Conservation (phyloP, 495 filamentous ascomycete species). For the Cercophora sp. region DNA sequence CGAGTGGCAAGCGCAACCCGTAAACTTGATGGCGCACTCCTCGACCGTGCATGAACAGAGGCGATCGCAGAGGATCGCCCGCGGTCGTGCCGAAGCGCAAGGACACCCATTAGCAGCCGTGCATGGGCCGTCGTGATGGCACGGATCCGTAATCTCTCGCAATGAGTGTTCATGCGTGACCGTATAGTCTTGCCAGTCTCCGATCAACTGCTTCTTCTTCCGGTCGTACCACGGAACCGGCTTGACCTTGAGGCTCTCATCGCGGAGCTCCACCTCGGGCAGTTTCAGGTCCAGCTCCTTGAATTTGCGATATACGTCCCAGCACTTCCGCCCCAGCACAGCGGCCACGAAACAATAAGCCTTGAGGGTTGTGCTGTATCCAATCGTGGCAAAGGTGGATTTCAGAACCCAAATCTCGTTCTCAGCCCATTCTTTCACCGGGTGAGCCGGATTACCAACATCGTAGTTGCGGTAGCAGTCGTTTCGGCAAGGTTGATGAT, state of each 20-base stretch:
- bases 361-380: constrained; percentile 28
- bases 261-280: constrained; percentile 20
- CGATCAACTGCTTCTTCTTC: constrained; percentile 41
- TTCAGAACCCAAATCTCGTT: constrained; percentile 37
- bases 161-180: constrained; percentile 41
- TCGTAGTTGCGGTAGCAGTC: constrained; percentile 38
- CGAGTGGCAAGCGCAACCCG: constrained; percentile 59
- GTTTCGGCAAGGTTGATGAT: constrained; percentile 33
- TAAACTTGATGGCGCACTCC: constrained; percentile 59
- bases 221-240: constrained; percentile 45
- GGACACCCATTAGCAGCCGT: constrained; percentile 44
- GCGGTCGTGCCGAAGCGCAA: constrained; percentile 44
- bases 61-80: constrained; percentile 59
- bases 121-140: constrained; percentile 46
- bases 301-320: constrained; percentile 47
- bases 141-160: constrained; percentile 39
- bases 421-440: constrained; percentile 33
- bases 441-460: constrained; percentile 21
- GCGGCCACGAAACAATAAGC: constrained; percentile 41
- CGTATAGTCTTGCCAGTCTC: constrained; percentile 46
- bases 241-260: constrained; percentile 30
- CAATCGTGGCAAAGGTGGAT: constrained; percentile 34
- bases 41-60: constrained; percentile 57
- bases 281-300: constrained; percentile 33
- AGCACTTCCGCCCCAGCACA: constrained; percentile 43